phyloP scores from a whole-genome alignment of 163 green algal genomes.

The Scenedesmus sp. region DNA sequence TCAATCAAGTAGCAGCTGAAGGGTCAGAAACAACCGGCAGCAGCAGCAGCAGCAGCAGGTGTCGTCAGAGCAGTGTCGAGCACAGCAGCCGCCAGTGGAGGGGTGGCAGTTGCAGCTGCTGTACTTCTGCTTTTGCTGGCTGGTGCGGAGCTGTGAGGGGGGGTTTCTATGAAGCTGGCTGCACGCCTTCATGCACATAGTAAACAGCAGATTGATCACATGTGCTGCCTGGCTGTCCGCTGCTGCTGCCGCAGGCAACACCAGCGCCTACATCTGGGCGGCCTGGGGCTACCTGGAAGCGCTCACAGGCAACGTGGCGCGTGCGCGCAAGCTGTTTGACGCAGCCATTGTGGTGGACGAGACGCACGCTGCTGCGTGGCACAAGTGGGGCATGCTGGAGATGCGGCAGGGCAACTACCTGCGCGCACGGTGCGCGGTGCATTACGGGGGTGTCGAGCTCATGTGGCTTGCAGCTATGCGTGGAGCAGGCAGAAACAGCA shows the following conservation, averaged over 20 bases:
- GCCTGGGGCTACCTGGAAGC: conserved; percentile 92
- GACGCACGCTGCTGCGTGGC: conserved; percentile 92
- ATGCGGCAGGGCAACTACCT: conserved; percentile 85
- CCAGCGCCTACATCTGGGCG: conserved; percentile 89
- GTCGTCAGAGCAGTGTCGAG: not conserved
- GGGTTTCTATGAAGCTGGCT: not conserved
- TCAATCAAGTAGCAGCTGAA: too few species aligned
- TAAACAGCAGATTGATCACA: too few species aligned
- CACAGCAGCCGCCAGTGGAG: not conserved
- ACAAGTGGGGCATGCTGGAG: conserved; percentile 98
- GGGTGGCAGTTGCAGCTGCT: too few species aligned
- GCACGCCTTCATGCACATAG: not conserved
- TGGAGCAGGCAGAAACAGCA: too few species aligned
- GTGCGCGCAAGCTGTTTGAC: conserved; percentile 93
- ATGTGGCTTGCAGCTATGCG: too few species aligned
- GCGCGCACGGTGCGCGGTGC: conserved; percentile 66
- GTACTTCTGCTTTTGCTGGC: too few species aligned
- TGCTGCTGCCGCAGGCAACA: conserved; percentile 59
- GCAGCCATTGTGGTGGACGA: conserved; percentile 90
- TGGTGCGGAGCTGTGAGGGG: not conserved
- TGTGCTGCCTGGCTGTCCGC: not conserved
- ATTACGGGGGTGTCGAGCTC: too few species aligned
- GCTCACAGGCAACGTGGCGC: conserved; percentile 71
- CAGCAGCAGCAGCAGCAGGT: not conserved
- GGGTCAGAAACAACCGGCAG: too few species aligned